Conservation (phyloP, 2,329 filamentous ascomycete genomes). For the Phaeophleospora eucalypticola region DNA sequence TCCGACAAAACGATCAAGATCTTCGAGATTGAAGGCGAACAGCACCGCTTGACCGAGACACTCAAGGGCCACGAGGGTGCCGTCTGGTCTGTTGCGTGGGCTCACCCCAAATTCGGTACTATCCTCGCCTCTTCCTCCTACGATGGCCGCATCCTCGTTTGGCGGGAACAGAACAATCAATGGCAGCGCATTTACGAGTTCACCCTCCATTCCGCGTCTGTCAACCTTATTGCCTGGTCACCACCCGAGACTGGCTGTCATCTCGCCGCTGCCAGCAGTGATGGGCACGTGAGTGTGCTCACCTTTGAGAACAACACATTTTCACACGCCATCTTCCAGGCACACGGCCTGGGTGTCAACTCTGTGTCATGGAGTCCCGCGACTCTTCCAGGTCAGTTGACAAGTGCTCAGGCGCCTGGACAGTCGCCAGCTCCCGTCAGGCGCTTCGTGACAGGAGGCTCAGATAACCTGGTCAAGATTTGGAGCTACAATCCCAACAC, state of each 20-base stretch:
- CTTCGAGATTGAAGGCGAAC: constrained; percentile 93
- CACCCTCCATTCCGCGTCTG: constrained; percentile 86
- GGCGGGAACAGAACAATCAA: constrained; percentile 69
- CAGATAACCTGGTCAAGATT: constrained; percentile 88
- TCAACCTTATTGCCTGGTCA: constrained; percentile 97
- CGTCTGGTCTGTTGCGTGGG: constrained; percentile 97
- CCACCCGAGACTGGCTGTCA: constrained; percentile 93
- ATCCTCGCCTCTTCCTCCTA: constrained; percentile 94
- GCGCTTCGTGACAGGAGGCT: constrained; percentile 90
- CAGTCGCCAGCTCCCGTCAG: constrained; percentile 53
- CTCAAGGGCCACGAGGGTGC: constrained; percentile 97
- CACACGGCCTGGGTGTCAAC: constrained; percentile 92
- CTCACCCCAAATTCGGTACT: constrained; percentile 96
- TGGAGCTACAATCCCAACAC: constrained; percentile 69
- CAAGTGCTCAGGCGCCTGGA: constrained; percentile 57
- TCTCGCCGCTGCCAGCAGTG: constrained; percentile 88
- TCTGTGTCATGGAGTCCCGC: constrained; percentile 92
- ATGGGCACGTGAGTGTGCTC: constrained; percentile 88
- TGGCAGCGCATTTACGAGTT: constrained; percentile 86
- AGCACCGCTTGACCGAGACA: constrained; percentile 84
- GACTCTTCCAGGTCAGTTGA: constrained; percentile 75
- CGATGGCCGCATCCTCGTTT: constrained; percentile 97
- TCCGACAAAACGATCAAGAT: constrained; percentile 99
- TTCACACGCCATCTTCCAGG: constrained; percentile 83
- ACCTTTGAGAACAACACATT: constrained; percentile 97